Evolutionary conservation across 352 stramenopile genomes (phyloP), one percentile per base, ranked within the genome.

Genomic region (Phytophthora citrophthora): DNA sequence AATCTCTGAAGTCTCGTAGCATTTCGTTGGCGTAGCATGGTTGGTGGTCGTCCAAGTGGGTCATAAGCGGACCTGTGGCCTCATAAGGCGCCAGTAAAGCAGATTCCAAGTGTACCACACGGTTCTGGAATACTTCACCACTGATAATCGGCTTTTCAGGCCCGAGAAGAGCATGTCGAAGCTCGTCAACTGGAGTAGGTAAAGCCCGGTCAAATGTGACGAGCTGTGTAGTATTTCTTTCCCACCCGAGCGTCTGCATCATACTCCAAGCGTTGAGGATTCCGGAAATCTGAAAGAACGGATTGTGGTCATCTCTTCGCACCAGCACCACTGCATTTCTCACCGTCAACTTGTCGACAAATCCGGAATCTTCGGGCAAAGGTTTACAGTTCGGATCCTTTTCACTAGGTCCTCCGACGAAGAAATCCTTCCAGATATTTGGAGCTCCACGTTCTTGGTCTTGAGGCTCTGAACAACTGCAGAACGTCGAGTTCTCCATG

Each of bases 11-110:
- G 20, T 64, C 51, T 32, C 50, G 27, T 26, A 74, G 41, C 45
- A 74, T 48, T 34, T 27, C 34, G 24, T 72, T 72, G 32, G 55
- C 27, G 11, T 52, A 29, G 23, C 78, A 88, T 2, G 77, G 74
- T 36, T 88, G 66, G n/a, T 73, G 52, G 40, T 88, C 74, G 44
- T 86, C 53, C 29, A 88, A 43, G 40, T 88, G 78, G 39, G 46
- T 68, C 64, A 79, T 83, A 27, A 88, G 58, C 8, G 78, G 74
- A 8, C 78, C 78, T 4, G 74, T 60, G 24, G 49, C 46, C 20
- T 88, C 78, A 31, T 72, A 72, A 3, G 78, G 76, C 9, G 60
- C 46, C 26, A 85, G 26, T 0, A 88, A 12, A 7, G 68, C 78
- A 18, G 66, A 72, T 2, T 80, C 56, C n/a, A 86, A 79, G 38